Evolutionary conservation across 345 rosid genomes (phyloP).

Genomic region (Anastatica hierochuntica): DNA sequence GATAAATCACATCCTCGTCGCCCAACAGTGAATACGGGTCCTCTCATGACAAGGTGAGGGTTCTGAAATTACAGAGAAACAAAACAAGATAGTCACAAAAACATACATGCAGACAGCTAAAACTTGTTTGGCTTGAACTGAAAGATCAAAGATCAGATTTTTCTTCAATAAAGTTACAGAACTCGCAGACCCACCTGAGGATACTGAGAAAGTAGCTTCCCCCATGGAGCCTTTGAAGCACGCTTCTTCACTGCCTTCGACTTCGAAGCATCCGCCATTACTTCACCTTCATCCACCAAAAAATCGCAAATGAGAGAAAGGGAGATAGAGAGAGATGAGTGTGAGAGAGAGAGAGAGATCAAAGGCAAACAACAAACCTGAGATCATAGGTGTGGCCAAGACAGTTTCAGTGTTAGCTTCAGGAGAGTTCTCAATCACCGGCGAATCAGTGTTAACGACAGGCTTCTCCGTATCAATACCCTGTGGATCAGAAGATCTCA

Average conservation of each 20-base stretch:
- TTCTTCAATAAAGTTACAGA: not conserved
- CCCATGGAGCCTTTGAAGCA: constrained; percentile 62
- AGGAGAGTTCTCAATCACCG: constrained; percentile 32
- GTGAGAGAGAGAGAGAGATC: too few species aligned
- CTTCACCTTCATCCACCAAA: constrained; percentile 37
- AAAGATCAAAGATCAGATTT: constrained; percentile 13
- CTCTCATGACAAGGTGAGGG: constrained; percentile 55
- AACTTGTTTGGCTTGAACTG: too few species aligned
- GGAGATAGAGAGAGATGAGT: constrained; percentile 14
- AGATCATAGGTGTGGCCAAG: constrained; percentile 37
- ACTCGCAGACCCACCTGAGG: constrained; percentile 41
- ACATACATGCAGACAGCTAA: not conserved
- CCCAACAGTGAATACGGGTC: constrained; percentile 64
- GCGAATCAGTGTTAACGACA: constrained; percentile 25
- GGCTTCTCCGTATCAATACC: constrained; percentile 34
- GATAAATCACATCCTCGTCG: constrained; percentile 65
- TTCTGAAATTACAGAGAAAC: constrained; percentile 41
- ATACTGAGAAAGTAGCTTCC: constrained; percentile 79
- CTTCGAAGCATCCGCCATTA: constrained; percentile 15
- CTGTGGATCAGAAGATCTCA: constrained; percentile 59
- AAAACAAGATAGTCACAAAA: constrained; percentile 1
- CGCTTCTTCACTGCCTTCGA: constrained; percentile 26
- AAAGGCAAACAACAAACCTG: constrained; percentile 35
- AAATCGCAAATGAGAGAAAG: not conserved
- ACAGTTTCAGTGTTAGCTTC: constrained; percentile 41